phyloP scores from a whole-genome alignment of 2,329 filamentous ascomycete species.

The Nemania sp. region DNA sequence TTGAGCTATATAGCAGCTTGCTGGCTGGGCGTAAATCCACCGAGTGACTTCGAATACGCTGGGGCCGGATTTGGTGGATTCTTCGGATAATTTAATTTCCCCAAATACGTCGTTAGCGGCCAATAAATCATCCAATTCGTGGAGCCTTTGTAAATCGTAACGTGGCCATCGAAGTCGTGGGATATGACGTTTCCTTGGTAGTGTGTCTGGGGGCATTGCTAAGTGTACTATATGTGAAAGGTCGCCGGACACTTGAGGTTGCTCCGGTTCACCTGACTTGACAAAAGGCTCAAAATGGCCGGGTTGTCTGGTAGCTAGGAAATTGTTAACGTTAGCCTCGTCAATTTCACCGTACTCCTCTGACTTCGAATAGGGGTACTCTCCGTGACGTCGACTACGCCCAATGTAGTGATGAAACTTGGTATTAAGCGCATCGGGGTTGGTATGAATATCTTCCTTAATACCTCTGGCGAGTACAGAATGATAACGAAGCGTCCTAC shows the following conservation, averaged over 20 bases:
- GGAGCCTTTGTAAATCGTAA: not conserved
- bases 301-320: constrained; percentile 31
- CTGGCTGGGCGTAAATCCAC: constrained; percentile 21
- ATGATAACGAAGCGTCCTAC: constrained; percentile 29
- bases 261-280: not conserved
- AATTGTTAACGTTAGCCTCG: constrained; percentile 19
- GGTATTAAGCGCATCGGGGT: not conserved
- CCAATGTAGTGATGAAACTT: constrained; percentile 24
- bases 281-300: constrained; percentile 41
- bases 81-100: no score
- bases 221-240: not conserved
- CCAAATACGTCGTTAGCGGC: not conserved
- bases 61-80: not conserved
- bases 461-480: constrained; percentile 22
- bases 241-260: not conserved
- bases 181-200: constrained; percentile 5
- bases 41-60: constrained; percentile 19
- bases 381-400: constrained; percentile 31
- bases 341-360: constrained; percentile 8
- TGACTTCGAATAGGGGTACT: constrained; percentile 25
- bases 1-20: constrained; percentile 31
- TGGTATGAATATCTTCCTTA: not conserved
- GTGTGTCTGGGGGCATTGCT: not conserved
- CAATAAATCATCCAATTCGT: no score
- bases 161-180: not conserved